Percentiles rank a stretch among this genome's conserved stretches.
These are phyloP conservation scores for Aspergillus mulundensis DNA, from an alignment of 495 filamentous ascomycete genomes.

Conservation along the genomic window DNA sequence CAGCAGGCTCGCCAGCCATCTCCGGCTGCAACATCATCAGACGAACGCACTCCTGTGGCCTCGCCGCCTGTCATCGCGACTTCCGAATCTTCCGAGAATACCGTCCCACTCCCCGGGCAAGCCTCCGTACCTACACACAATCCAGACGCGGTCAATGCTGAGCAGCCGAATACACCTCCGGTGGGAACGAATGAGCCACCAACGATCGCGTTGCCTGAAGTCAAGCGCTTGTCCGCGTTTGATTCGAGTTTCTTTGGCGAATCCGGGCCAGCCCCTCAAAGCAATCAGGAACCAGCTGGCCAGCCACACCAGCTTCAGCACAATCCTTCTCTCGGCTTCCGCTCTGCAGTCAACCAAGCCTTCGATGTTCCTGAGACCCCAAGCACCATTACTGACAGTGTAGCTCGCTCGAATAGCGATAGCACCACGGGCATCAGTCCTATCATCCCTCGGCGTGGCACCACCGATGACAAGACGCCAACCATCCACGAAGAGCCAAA, in stretches of 20 bases:
- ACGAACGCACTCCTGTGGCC: background rate
- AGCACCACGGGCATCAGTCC: constrained; percentile 65
- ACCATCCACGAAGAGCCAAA: constrained; percentile 55
- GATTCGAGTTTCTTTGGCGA: constrained; percentile 39
- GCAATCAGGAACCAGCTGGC: constrained; percentile 9
- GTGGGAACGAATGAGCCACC: constrained; percentile 15
- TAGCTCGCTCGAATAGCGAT: constrained; percentile 59
- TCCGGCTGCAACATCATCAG: constrained; percentile 1
- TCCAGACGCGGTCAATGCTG: background rate
- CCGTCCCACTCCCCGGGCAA: background rate
- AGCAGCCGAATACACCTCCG: background rate
- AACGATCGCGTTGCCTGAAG: constrained; percentile 50
- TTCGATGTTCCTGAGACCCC: constrained; percentile 65
- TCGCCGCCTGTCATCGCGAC: background rate
- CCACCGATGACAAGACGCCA: constrained; percentile 45
- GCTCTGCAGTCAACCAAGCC: constrained; percentile 65
- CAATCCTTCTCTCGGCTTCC: constrained; percentile 57
- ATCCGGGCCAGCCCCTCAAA: constrained; percentile 14
- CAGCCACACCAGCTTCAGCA: constrained; percentile 41
- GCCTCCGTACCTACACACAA: background rate
- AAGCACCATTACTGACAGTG: constrained; percentile 42
- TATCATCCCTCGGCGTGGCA: constrained; percentile 52
- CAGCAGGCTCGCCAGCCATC: constrained; percentile 52
- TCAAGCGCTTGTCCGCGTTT: constrained; percentile 63
- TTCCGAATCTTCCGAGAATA: background rate